Base-by-base conservation (phyloP, 2,329 filamentous ascomycete species). In the Arthroderma sp. region DNA sequence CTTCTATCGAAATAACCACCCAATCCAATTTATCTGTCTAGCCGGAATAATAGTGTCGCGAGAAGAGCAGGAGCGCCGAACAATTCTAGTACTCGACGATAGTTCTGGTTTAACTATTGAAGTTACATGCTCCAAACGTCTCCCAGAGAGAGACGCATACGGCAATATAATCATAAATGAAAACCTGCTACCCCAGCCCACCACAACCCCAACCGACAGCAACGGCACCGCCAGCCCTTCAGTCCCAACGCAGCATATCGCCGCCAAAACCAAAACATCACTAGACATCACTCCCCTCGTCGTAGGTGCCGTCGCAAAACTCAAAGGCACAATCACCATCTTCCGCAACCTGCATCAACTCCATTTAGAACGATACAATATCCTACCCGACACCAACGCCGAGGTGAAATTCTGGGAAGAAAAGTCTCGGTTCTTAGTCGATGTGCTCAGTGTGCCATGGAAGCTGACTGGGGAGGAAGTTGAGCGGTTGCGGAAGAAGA, bases 1-100 rank as follows among this genome's bases (percentile, higher is more conserved):
- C 34, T 76, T 72, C 61, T 86, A 87, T 61, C 72, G 79, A 64
- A 62, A 71, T 41, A 88, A 87, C 60, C 78, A 88, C 52, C 84
- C 84, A 0, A 77, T 89, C 53, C 77, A 78, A 71, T 88, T 80
- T 75, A 75, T 84, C 43, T 78, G 80, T 49, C 61, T 88, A 30
- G 73, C 78, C 5, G 85, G 85, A 29, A 62, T 86, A 6, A 72
- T 89, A 22, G 78, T 87, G 45, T 73, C 75, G 44, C 61, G 74
- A 44, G 67, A 73, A 33, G 75, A 78, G 44, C 65, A 76, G 43
- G 67, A 70, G 2, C 68, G 72, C 28, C 69, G 68, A 44, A 66
- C 61, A 31, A 60, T 77, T 37, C 61, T 81, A 33, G 73, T 69
- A 1, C 52, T 81, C 7, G 78, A 81, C 56, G 78, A 81, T 52